Evolutionary conservation across 2,329 filamentous ascomycete genomes (phyloP).

Genomic region (Penicillium crustosum): DNA sequence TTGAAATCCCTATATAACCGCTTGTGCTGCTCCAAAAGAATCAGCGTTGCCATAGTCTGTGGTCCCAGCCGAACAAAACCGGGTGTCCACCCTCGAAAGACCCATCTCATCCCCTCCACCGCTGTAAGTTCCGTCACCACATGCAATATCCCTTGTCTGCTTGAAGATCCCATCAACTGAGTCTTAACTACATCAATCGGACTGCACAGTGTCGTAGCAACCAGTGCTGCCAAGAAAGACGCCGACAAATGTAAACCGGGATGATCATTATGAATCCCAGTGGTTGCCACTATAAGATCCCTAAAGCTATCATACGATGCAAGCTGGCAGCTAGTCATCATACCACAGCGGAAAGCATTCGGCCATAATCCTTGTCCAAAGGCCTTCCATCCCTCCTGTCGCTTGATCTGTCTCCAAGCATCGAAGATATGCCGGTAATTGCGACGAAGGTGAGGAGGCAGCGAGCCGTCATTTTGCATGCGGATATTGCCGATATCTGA

Average conservation of each 20-base stretch:
- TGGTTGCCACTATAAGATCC: slow-evolving; percentile 63
- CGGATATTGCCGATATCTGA: slow-evolving; percentile 29
- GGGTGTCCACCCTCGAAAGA: slow-evolving; percentile 91
- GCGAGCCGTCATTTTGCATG: slow-evolving; percentile 29
- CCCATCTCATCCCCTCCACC: slow-evolving; percentile 73
- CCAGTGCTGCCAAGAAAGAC: slow-evolving; percentile 74
- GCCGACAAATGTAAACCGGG: slow-evolving; percentile 77
- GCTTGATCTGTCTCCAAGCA: slow-evolving; percentile 27
- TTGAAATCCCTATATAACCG: slow-evolving; percentile 53
- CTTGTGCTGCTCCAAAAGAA: slow-evolving; percentile 85
- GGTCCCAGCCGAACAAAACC: slow-evolving; percentile 59
- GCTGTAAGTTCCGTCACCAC: slow-evolving; percentile 67
- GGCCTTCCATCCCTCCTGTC: slow-evolving; percentile 19
- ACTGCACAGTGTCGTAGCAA: slow-evolving; percentile 80
- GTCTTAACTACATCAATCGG: slow-evolving; percentile 91
- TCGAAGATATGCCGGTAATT: slow-evolving; percentile 27
- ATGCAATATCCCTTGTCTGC: slow-evolving; percentile 53
- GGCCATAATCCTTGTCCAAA: slow-evolving; percentile 58
- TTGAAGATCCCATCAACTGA: slow-evolving; percentile 65
- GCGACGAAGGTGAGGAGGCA: slow-evolving; percentile 18
- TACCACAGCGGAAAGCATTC: slow-evolving; percentile 75
- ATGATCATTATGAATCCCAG: slow-evolving; percentile 63
- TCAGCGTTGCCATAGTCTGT: slow-evolving; percentile 82
- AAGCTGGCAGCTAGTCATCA: slow-evolving; percentile 83
- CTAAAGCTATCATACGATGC: slow-evolving; percentile 86